A percentile compares a stretch with the other conserved stretches of the same genome.
These are phyloP conservation scores for Trichoderma sp. DNA, from an alignment of 2,329 filamentous ascomycete genomes.

Conservation along the genomic window DNA sequence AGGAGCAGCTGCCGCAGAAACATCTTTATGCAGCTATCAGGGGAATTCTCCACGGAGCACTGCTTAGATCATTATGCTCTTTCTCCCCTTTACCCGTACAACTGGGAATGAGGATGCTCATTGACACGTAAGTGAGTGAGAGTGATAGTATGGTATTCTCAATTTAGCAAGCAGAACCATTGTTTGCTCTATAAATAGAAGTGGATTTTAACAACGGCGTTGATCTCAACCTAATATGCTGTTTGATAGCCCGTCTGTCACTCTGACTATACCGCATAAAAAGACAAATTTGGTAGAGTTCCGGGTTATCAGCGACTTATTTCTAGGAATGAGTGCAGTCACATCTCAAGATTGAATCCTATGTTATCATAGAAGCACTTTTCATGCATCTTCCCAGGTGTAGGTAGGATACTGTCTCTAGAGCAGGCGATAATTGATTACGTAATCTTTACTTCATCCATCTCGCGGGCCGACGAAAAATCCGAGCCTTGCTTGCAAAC, in stretches of 20 bases:
- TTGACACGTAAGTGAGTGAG: neutral
- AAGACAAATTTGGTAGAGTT: neutral
- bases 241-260: neutral
- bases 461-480: conserved; percentile 1
- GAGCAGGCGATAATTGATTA: neutral
- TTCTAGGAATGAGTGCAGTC: neutral
- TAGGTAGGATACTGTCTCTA: neutral
- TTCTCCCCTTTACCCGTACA: neutral
- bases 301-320: neutral
- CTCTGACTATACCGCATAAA: neutral
- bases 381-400: neutral
- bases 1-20: neutral
- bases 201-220: neutral
- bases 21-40: neutral
- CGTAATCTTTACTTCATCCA: neutral
- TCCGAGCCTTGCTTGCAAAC: neutral
- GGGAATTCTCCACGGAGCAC: neutral
- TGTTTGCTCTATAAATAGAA: neutral
- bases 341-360: neutral
- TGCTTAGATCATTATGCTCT: neutral
- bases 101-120: neutral
- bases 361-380: neutral
- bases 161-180: no score
- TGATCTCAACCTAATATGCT: neutral
- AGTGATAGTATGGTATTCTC: neutral